Conservation (phyloP, 176 grass and related monocot species). For the Triticum timopheevii region DNA sequence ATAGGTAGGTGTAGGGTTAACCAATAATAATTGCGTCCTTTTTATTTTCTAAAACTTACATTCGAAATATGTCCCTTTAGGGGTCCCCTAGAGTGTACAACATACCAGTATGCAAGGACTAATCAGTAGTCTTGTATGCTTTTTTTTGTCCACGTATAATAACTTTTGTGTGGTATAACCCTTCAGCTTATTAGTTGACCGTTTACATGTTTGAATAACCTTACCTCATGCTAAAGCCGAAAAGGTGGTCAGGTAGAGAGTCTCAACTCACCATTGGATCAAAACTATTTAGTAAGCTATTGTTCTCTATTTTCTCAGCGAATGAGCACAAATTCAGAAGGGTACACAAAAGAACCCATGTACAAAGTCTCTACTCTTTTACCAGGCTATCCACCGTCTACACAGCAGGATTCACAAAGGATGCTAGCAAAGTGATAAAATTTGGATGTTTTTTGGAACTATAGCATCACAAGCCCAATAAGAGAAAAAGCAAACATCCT, state of each 20-base stretch:
- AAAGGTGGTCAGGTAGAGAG: neutral
- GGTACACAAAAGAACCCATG: neutral
- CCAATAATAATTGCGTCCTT: neutral
- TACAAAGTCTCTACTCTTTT: neutral
- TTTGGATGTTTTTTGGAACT: neutral
- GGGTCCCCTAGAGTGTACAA: too few relatives aligned
- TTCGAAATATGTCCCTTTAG: too few relatives aligned
- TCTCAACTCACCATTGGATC: neutral
- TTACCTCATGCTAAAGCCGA: neutral
- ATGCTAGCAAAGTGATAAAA: neutral
- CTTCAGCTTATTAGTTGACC: neutral
- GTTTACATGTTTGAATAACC: neutral
- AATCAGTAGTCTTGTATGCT: neutral
- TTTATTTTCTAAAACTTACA: neutral
- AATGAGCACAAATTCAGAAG: neutral
- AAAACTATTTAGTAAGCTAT: neutral
- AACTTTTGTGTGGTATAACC: neutral
- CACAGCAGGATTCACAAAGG: neutral
- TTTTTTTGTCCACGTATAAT: constrained; percentile 41
- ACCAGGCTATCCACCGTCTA: neutral
- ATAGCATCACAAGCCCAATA: neutral
- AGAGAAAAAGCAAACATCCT: neutral
- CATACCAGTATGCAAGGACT: neutral
- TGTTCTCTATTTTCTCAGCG: neutral
- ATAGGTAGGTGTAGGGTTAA: neutral